These are phyloP conservation scores for Aegilops umbellulata DNA, from an alignment of 176 grass and related monocot species.

Conservation along the genomic window DNA sequence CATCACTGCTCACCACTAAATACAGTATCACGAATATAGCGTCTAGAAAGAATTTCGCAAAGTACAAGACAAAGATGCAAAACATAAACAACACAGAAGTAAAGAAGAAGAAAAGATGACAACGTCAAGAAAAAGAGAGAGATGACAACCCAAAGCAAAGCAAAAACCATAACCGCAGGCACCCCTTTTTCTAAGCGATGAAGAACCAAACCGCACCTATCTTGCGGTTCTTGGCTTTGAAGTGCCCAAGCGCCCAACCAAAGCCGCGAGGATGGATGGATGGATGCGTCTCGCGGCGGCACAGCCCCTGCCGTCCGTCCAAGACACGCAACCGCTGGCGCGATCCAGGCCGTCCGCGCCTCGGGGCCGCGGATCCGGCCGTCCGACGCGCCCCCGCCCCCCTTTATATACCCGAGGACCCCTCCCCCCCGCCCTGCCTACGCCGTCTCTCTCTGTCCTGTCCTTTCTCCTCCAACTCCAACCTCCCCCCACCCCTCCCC, in stretches of 20 bases:
- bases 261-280: not conserved
- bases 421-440: conserved; percentile 1
- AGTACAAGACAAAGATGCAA: too few relatives aligned
- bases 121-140: too few relatives aligned
- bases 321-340: conserved; percentile 40
- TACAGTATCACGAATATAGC: too few relatives aligned
- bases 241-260: not conserved
- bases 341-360: conserved; percentile 18
- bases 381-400: not conserved
- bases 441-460: conserved; percentile 8
- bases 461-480: not conserved
- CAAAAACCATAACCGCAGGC: not conserved
- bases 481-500: not conserved
- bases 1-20: too few relatives aligned
- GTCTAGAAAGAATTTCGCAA: too few relatives aligned
- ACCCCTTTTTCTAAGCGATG: too few relatives aligned
- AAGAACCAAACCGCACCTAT: not conserved
- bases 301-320: conserved; percentile 12
- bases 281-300: conserved; percentile 8
- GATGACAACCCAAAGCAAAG: not conserved
- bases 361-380: not conserved
- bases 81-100: too few relatives aligned
- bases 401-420: conserved; percentile 45
- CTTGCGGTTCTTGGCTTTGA: not conserved
- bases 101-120: too few relatives aligned